Evolutionary conservation across 139 green algal genomes (phyloP).

Genomic region (Marvania coccoides): DNA sequence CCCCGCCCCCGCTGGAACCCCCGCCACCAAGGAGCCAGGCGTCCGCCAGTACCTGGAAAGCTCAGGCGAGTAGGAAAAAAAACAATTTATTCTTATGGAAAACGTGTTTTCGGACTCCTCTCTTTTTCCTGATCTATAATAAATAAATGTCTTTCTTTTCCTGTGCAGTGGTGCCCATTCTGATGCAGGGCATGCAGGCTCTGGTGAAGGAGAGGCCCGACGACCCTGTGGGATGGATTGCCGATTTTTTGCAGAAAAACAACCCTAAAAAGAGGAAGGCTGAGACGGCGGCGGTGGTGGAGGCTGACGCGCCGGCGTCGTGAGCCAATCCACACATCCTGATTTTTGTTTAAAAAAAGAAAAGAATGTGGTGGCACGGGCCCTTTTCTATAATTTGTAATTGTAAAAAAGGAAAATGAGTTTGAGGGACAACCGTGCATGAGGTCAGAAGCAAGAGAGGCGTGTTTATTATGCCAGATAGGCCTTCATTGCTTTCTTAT

Average conservation of each 20-base stretch:
- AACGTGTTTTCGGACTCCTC: neutral
- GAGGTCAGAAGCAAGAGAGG: too few species aligned
- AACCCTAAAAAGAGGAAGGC: slow-evolving; percentile 52
- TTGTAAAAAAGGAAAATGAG: too few species aligned
- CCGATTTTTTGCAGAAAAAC: slow-evolving; percentile 68
- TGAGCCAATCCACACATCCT: too few species aligned
- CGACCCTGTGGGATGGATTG: slow-evolving; percentile 73
- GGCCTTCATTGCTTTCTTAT: too few species aligned
- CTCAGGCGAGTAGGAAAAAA: neutral
- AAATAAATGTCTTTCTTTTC: neutral
- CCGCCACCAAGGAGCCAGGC: neutral
- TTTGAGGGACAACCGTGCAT: too few species aligned
- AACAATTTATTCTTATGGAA: neutral
- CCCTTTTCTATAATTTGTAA: too few species aligned
- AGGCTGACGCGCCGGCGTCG: too few species aligned
- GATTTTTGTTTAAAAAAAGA: too few species aligned
- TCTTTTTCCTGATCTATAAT: neutral
- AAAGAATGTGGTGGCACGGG: too few species aligned
- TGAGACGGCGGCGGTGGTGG: too few species aligned
- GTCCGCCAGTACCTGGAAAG: slow-evolving; percentile 72
- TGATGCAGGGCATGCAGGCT: slow-evolving; percentile 73
- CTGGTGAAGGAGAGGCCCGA: slow-evolving; percentile 71
- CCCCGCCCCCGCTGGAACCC: neutral
- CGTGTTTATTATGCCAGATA: too few species aligned
- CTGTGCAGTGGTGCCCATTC: slow-evolving; percentile 61